Evolutionary conservation across 2,329 filamentous ascomycete species (phyloP).

Genomic region (Alternaria solani): DNA sequence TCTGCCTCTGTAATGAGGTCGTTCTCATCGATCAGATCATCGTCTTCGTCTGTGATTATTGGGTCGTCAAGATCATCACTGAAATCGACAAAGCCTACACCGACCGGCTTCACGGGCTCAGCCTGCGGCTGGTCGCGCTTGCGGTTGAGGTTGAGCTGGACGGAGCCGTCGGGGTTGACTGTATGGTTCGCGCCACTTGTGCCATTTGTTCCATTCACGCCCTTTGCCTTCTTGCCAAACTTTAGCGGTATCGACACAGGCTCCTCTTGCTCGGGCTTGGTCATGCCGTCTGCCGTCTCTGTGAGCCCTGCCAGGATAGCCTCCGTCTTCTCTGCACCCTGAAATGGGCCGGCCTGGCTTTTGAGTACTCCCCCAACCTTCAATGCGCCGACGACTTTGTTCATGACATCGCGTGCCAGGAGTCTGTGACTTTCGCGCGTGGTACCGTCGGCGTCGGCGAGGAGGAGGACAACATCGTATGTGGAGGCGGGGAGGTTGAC

Average conservation of each 20-base stretch:
- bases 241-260: constrained; percentile 68
- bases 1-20: constrained; percentile 86
- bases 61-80: constrained; percentile 67
- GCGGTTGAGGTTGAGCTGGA: constrained; percentile 50
- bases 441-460: constrained; percentile 78
- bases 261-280: constrained; percentile 72
- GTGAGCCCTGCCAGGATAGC: constrained; percentile 84
- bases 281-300: constrained; percentile 69
- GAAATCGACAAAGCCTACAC: constrained; percentile 65
- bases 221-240: constrained; percentile 67
- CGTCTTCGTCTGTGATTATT: constrained; percentile 68
- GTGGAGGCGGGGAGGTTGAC: constrained; percentile 77
- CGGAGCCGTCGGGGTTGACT: constrained; percentile 48
- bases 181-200: constrained; percentile 33
- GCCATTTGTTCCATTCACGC: constrained; percentile 33
- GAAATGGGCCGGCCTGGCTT: constrained; percentile 72
- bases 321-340: constrained; percentile 69
- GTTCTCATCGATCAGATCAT: constrained; percentile 92
- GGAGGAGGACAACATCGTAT: constrained; percentile 85
- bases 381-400: constrained; percentile 73
- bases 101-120: constrained; percentile 47
- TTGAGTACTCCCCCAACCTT: constrained; percentile 72
- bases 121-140: constrained; percentile 53
- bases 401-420: constrained; percentile 73
- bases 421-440: constrained; percentile 68